Evolutionary conservation across 2,329 filamentous ascomycete species (phyloP).

Genomic region (Xylariomycetidae sp.): DNA sequence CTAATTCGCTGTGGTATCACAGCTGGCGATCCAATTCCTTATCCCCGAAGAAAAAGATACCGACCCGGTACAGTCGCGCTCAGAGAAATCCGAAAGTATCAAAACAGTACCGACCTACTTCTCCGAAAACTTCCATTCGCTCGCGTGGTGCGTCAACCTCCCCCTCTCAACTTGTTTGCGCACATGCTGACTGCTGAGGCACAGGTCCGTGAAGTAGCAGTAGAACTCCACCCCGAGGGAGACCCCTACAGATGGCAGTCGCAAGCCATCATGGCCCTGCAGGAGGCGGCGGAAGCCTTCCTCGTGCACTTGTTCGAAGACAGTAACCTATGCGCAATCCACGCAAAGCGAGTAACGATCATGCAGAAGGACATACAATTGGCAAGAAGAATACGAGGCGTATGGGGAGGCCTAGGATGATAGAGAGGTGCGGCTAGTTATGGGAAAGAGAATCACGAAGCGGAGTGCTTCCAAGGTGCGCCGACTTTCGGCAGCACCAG

Average conservation of each 20-base stretch:
- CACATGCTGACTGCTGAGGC: conserved; percentile 5
- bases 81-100: conserved; percentile 86
- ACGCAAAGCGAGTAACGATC: conserved; percentile 94
- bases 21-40: conserved; percentile 72
- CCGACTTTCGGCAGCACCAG: too few relatives aligned
- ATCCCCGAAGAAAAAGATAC: conserved; percentile 59
- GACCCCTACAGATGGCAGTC: conserved; percentile 89
- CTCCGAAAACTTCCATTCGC: conserved; percentile 77
- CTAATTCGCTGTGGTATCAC: conserved; percentile 15
- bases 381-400: conserved; percentile 72
- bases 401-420: conserved; percentile 64
- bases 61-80: conserved; percentile 79
- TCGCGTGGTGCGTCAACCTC: conserved; percentile 53
- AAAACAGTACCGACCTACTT: conserved; percentile 83
- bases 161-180: background rate
- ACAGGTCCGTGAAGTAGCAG: conserved; percentile 67
- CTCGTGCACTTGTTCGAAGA: conserved; percentile 95
- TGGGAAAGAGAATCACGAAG: too few relatives aligned
- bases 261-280: conserved; percentile 86
- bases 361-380: conserved; percentile 98
- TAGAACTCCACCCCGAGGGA: conserved; percentile 56
- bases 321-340: conserved; percentile 92
- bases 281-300: conserved; percentile 95
- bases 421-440: too few relatives aligned
- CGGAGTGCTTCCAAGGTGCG: too few relatives aligned